Evolutionary conservation across 2,329 filamentous ascomycete species (phyloP).

Genomic region (Trichophyton verrucosum): DNA sequence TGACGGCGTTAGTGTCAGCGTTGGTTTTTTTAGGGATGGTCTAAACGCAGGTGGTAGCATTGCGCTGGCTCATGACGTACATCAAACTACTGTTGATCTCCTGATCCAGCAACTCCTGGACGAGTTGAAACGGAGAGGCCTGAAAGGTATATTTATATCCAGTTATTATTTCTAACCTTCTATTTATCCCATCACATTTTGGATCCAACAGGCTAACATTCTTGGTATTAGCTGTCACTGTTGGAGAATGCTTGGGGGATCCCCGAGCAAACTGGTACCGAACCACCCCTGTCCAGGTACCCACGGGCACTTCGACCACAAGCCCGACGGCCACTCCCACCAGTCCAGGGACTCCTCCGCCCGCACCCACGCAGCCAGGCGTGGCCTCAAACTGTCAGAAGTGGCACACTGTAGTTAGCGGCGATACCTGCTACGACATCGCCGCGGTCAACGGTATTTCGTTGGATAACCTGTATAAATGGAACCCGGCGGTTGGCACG

Average conservation of each 20-base stretch:
- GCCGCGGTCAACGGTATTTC: conserved; percentile 10
- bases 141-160: conserved; percentile 2
- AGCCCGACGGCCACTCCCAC: not conserved
- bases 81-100: conserved; percentile 3
- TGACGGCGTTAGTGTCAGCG: not conserved
- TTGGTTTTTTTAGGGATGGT: not conserved
- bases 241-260: conserved; percentile 8
- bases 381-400: not conserved
- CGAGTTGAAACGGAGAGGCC: not conserved
- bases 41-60: conserved; percentile 1
- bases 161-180: no score
- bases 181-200: not conserved
- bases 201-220: not conserved
- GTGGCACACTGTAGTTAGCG: not conserved
- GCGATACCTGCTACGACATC: not conserved
- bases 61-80: conserved; percentile 3
- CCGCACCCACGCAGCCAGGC: not conserved
- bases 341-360: not conserved
- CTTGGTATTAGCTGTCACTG: conserved; percentile 15
- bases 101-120: conserved; percentile 6
- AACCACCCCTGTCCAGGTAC: not conserved
- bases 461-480: conserved; percentile 12
- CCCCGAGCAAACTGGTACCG: conserved; percentile 8
- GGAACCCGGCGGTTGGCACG: conserved; percentile 15
- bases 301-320: not conserved